Base-by-base conservation (phyloP, 768 basidiomycete genomes). In the Termitomyces titanicus region DNA sequence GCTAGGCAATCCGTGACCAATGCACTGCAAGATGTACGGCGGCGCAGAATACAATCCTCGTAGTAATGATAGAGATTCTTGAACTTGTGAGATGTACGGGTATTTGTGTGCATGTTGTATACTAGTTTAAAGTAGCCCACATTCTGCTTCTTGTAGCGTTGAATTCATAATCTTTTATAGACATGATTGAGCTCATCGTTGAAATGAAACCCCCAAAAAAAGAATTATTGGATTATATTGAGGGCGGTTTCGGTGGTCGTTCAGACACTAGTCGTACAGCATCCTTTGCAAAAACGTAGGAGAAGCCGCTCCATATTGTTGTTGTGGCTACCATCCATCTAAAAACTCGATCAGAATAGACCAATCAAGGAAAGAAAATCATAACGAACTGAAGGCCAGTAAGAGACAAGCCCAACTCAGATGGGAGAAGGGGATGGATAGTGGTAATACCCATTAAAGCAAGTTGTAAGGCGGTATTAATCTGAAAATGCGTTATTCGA, bases 381-480 rank as follows among this genome's bases (percentile, higher is more conserved):
- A 43, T 18, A 17, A 79, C 92, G 61, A 68, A 92, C 93, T 95
- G 92, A 53, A 95, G 74, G 11, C 79, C 83, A 45, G 77, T 77
- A 11, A 98, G 71, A 22, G 81, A 74, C 39, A 75, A 34, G 3
- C 71, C 64, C 5, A 92, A 68, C 27, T 88, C 82, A 42, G 78
- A 63, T 4, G 89, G 83, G 4, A 92, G 69, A 31, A 98, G 75
- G 0, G 95, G 95, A 45, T 84, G 85, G 54, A 96, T 75, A 0
- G 94, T 96, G 4, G 93, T 95, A 0, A 76, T 70, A 2, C 93
- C 95, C 91, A 99, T 97, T 17, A 99, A 76, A 7, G 89, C 70
- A 12, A 99, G 83, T 68, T 99, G 96, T 5, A 98, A 79, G 7
- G 87, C 87, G 0, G 96, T 99, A 67, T 99, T 99, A 57, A 92